Base-by-base conservation (phyloP, 768 basidiomycete species). In the Lentinula sp. region DNA sequence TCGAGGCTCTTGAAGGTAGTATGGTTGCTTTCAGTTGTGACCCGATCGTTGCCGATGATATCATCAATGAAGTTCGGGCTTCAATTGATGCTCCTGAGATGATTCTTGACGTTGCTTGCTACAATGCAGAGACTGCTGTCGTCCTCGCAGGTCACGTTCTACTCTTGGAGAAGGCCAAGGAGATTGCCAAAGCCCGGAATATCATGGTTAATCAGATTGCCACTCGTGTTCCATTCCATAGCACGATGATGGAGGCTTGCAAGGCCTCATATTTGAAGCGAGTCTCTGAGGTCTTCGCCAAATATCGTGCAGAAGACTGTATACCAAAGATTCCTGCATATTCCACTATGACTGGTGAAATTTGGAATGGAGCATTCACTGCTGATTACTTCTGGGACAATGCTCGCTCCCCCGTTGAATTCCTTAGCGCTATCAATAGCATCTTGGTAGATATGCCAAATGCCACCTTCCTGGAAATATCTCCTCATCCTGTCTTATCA, bases 361-460 rank as follows among this genome's bases (percentile, higher is more conserved):
- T 63, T 12, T 64, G 65, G 9, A 32, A 53, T 0, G 59, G 61
- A 7, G 9, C 32, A 3, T 72, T 67, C 56, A 66, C 63, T 7
- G 61, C 62, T 18, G 64, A 69, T 12, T 75, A 75, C 63, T 70
- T 68, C 52, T 75, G 74, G 74, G 53, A 68, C 23, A 67, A 66
- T 57, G 65, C 66, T 8, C 65, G 67, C 16, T 51, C 61, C 0
- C 66, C 71, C 7, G 74, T 75, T 6, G 58, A 54, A 6, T 75
- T 75, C 59, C 52, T 64, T 1, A 50, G 66, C 6, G 71, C 70
- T 1, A 63, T 72, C 12, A 50, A 57, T 23, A 51, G 55, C n/a
- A 62, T 72, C 18, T 37, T n/a, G 42, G 49, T n/a, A 54, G 58
- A 42, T 42, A 61, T 56, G 62, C 65, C 41, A 20, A 62, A 20